Conservation (phyloP, 805 yeast genomes). For the Sugiyamaella mastotermitis region DNA sequence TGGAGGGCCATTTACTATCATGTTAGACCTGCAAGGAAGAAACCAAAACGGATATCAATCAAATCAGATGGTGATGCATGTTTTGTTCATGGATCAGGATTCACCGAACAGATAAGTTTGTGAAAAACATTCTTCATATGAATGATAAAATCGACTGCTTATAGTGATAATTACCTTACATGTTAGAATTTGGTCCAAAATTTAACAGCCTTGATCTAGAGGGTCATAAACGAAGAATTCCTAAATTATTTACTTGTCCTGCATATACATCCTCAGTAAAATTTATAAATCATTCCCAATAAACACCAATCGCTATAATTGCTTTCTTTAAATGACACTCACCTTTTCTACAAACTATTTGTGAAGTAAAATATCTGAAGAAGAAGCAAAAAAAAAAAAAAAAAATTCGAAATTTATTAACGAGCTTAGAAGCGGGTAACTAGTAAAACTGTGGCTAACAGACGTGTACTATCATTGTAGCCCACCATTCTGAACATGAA, state of each 20-base stretch:
- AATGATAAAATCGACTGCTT: not conserved
- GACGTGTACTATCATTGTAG: no score
- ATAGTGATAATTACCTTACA: not conserved
- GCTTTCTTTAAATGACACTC: no score
- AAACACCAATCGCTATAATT: not conserved
- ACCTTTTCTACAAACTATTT: no score
- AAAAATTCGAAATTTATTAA: no score
- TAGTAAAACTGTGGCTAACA: no score
- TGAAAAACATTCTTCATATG: slow-evolving; percentile 24
- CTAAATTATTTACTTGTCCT: slow-evolving; percentile 56
- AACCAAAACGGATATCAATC: not conserved
- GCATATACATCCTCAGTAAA: slow-evolving; percentile 70
- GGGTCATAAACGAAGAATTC: slow-evolving; percentile 76
- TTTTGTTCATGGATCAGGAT: slow-evolving; percentile 64
- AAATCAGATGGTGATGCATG: slow-evolving; percentile 98
- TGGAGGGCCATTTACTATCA: not conserved
- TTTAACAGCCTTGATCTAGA: not conserved
- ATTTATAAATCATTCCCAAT: slow-evolving; percentile 14
- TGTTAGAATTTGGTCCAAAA: not conserved
- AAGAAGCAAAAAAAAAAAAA: no score
- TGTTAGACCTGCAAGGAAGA: not conserved
- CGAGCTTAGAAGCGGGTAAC: no score
- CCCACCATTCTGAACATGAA: no score
- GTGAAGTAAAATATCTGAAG: not conserved
- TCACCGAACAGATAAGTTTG: slow-evolving; percentile 32